Base-by-base conservation (phyloP, 2,329 filamentous ascomycete genomes). In the Fusarium sarcochroum region DNA sequence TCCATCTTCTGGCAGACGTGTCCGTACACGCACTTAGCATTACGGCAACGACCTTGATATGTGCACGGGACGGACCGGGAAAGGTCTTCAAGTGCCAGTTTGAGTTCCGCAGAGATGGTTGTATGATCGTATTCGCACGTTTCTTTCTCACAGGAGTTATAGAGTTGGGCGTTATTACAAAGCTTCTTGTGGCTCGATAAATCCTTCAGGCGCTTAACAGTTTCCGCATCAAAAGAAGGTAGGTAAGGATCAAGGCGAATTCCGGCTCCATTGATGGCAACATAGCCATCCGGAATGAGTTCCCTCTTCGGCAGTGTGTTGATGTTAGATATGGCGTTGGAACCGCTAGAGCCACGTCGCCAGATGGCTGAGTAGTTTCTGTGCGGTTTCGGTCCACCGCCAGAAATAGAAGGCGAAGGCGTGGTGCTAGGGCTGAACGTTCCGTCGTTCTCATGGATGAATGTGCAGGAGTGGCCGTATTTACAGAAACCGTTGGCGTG, bases 1-100 rank as follows among this genome's bases (percentile, higher is more conserved):
- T 73, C 66, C 2, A 30, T 20, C 15, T 61, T 57, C 37, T 73
- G 71, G 23, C 71, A 73, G 5, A 73, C 67, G n/a, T 73, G 71
- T 0, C 71, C 71, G 6, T 58, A 56, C 4, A 69, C 59, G 30
- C 71, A 73, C 13, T 57, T 64, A n/a, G 37, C 32, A 20, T 59
- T 53, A 30, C 63, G 52, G 46, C 69, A 73, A 9, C 9, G 23
- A 15, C 71, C 69, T 7, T 45, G 54, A 4, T 53, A 51, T 0
- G 66, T 54, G n/a, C 71, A 73, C 2, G 67, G 67, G 7, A 72
- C 62, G 1, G 69, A 70, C 5, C 69, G 71, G 1, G 71, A 57
- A 0, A 73, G 41, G 3, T 57, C 34, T 32, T 67, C 58, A 0
- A 73, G 45, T 1, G 64, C 67, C 2, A 61, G 63, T 9, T 57